Base-by-base conservation (phyloP, 345 rosid species). In the Corchorus olitorius region DNA sequence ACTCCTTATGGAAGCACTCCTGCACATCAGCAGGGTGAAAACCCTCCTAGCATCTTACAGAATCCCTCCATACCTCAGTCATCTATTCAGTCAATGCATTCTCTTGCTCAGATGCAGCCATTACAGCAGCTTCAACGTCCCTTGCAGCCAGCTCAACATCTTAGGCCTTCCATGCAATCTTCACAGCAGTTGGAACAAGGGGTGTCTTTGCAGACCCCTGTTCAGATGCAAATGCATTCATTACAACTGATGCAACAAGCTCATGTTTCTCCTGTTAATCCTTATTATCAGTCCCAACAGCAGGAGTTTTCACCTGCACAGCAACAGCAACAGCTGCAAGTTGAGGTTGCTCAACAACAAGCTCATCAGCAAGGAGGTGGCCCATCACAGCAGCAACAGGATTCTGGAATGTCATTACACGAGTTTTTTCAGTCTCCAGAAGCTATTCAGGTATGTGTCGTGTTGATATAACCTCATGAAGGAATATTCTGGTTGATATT, bases 351-450 rank as follows among this genome's bases (percentile, higher is more conserved):
- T 65, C 88, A 82, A 63, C 77, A 79, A 16, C 88, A 83, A 62
- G 80, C 76, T 79, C 83, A 75, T 70, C 85, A 88, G 83, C 97
- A 85, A 84, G 88, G 88, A 12, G 93, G 87, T 77, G 83, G 65
- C 79, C 72, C 86, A 65, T 80, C 89, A 56, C 91, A 88, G 83
- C 93, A 80, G 81, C 92, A 85, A 71, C 89, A 88, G 78, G 98
- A 92, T 65, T 73, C 89, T 48, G 98, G 93, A 83, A 88, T 92
- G 89, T 92, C 98, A 62, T 84, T 96, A 64, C 90, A 92, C 2
- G 99, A 96, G 79, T 93, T 84, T 81, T 91, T 96, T 79, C 88
- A 88, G 84, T 95, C 94, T 76, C 98, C 97, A 65, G 93, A 93
- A 91, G 97, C 97, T 75, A 96, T 96, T 76, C 90, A 95, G 95